These are phyloP conservation scores for Pseudocercospora musae DNA, from an alignment of 2,329 filamentous ascomycete species.

Conservation along the genomic window DNA sequence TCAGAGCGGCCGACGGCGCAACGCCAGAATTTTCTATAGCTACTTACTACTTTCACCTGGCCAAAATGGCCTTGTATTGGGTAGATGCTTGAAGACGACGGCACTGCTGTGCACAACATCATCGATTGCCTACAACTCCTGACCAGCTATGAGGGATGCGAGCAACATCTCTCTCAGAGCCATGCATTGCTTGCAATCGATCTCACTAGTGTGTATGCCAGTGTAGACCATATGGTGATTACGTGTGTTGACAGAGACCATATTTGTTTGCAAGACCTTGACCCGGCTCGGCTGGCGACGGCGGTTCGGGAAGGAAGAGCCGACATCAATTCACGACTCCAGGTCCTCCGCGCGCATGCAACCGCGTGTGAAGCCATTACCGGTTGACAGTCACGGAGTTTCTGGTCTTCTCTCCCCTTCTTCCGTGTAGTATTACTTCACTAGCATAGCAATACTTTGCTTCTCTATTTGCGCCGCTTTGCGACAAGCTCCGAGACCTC, in stretches of 20 bases:
- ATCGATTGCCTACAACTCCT: background rate
- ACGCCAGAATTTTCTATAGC: slow-evolving; percentile 10
- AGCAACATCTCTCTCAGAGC: no score
- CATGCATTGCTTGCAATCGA: background rate
- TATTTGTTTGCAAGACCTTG: background rate
- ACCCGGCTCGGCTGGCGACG: background rate
- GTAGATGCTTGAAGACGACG: background rate
- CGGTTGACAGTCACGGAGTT: background rate
- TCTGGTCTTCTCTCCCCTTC: background rate
- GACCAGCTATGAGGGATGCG: background rate
- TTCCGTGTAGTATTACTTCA: background rate
- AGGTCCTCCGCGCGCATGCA: background rate
- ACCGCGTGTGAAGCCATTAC: background rate
- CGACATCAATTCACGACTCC: background rate
- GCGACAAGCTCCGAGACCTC: background rate
- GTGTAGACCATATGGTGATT: no score
- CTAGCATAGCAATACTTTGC: background rate
- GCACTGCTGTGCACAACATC: background rate
- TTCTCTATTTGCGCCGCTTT: background rate
- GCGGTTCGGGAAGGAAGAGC: background rate
- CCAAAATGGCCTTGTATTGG: background rate
- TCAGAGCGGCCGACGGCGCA: slow-evolving; percentile 9
- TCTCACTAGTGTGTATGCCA: no score
- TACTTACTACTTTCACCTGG: background rate
- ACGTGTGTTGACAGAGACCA: no score